Percentiles rank a stretch among this genome's conserved stretches.
phyloP scores from a whole-genome alignment of 2,329 filamentous ascomycete species.

The Penicillium decumbens region DNA sequence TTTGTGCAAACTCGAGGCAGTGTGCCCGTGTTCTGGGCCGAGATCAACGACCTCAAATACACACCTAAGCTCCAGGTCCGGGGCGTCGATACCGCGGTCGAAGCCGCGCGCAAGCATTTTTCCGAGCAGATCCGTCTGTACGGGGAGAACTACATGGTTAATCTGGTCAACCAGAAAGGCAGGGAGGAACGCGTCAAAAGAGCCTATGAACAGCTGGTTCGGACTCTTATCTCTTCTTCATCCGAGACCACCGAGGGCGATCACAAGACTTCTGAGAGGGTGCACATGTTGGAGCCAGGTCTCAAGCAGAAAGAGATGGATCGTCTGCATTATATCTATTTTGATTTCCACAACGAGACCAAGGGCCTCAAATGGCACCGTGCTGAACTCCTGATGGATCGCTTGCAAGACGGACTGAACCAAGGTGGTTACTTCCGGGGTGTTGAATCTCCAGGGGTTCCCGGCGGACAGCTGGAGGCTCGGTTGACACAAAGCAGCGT shows the following conservation, averaged over 20 bases:
- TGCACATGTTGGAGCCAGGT: constrained; percentile 67
- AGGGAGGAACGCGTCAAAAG: constrained; percentile 84
- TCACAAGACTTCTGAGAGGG: constrained; percentile 67
- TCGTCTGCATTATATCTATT: constrained; percentile 91
- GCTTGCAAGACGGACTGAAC: constrained; percentile 68
- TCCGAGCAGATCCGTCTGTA: constrained; percentile 89
- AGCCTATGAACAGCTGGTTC: constrained; percentile 87
- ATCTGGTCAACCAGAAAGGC: constrained; percentile 93
- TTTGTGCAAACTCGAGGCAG: constrained; percentile 97
- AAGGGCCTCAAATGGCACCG: constrained; percentile 93
- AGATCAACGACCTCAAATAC: constrained; percentile 90
- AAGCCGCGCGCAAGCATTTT: constrained; percentile 81
- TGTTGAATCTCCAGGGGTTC: constrained; percentile 71
- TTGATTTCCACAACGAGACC: constrained; percentile 97
- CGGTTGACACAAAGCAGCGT: constrained; percentile 80
- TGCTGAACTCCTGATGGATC: constrained; percentile 78
- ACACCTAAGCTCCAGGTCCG: constrained; percentile 85
- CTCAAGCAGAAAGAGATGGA: constrained; percentile 64
- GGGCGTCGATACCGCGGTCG: constrained; percentile 71
- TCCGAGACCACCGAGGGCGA: constrained; percentile 63
- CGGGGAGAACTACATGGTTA: constrained; percentile 95
- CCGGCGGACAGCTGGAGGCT: constrained; percentile 69
- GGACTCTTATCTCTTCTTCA: constrained; percentile 66
- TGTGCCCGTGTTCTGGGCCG: constrained; percentile 92
- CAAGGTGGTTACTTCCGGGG: constrained; percentile 90